These are phyloP conservation scores for Cucurbitaria berberidis DNA, from an alignment of 2,329 filamentous ascomycete species.

Conservation along the genomic window DNA sequence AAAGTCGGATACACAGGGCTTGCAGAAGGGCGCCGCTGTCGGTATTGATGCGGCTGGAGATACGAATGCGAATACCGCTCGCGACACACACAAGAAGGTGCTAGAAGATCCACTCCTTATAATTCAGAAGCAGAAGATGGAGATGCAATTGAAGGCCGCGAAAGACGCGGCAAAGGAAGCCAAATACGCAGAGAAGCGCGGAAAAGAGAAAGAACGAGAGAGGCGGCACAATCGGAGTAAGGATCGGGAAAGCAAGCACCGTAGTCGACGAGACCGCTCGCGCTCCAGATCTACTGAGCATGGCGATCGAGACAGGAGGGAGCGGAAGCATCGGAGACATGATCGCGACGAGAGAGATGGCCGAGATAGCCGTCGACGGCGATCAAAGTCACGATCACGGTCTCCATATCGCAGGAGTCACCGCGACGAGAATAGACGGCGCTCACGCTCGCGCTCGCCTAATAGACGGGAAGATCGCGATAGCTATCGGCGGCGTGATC, in stretches of 20 bases:
- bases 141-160: conserved; percentile 65
- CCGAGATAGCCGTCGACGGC: conserved; percentile 25
- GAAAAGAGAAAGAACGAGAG: conserved; percentile 48
- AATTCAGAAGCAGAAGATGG: conserved; percentile 84
- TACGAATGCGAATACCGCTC: conserved; percentile 69
- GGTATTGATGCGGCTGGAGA: conserved; percentile 60
- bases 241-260: conserved; percentile 25
- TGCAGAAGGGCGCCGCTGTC: conserved; percentile 68
- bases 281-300: conserved; percentile 43
- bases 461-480: conserved; percentile 22
- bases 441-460: conserved; percentile 24
- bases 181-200: conserved; percentile 45
- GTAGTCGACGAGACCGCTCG: conserved; percentile 43
- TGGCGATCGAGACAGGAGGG: conserved; percentile 38
- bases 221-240: conserved; percentile 55
- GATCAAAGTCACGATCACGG: conserved; percentile 28
- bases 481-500: conserved; percentile 29
- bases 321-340: conserved; percentile 34
- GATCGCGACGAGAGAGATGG: conserved; percentile 24
- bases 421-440: conserved; percentile 21
- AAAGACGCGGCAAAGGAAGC: conserved; percentile 58
- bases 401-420: conserved; percentile 32
- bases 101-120: conserved; percentile 89
- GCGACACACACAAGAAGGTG: conserved; percentile 85
- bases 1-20: conserved; percentile 70